phyloP scores from a whole-genome alignment of 2,329 filamentous ascomycete species.

The Ustilaginoidea virens region DNA sequence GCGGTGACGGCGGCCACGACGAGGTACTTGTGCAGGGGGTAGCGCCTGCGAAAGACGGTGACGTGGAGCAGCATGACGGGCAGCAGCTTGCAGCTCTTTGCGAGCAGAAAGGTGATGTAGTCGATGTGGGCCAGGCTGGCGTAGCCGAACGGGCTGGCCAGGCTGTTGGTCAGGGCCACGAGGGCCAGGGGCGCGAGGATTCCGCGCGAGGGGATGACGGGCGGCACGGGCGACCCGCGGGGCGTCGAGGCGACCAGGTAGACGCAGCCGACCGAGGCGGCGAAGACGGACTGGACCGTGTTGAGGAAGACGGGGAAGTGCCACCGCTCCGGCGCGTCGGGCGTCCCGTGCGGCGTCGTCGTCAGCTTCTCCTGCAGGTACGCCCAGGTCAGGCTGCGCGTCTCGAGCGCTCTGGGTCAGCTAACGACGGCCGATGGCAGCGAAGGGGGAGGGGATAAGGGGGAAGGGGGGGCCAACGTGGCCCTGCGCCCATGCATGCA shows the following conservation, averaged over 20 bases:
- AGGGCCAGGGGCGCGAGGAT: slow-evolving; percentile 70
- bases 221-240: slow-evolving; percentile 24
- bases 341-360: slow-evolving; percentile 67
- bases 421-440: not conserved
- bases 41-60: slow-evolving; percentile 74
- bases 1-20: slow-evolving; percentile 83
- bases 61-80: slow-evolving; percentile 96
- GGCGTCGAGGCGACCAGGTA: slow-evolving; percentile 60
- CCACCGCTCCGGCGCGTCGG: slow-evolving; percentile 57
- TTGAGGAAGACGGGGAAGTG: slow-evolving; percentile 91
- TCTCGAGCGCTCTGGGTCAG: slow-evolving; percentile 1
- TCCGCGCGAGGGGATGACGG: slow-evolving; percentile 60
- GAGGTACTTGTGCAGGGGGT: slow-evolving; percentile 91
- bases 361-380: slow-evolving; percentile 95
- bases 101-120: slow-evolving; percentile 94
- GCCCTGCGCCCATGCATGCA: too few species aligned
- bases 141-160: slow-evolving; percentile 93
- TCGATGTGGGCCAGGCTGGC: slow-evolving; percentile 85
- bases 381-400: slow-evolving; percentile 75
- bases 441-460: too few species aligned
- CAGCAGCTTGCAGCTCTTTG: slow-evolving; percentile 96
- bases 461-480: too few species aligned
- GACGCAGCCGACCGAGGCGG: slow-evolving; percentile 62
- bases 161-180: slow-evolving; percentile 73
- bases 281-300: slow-evolving; percentile 85